Conservation (phyloP, 768 basidiomycete species). For the Termitomyces heimii region DNA sequence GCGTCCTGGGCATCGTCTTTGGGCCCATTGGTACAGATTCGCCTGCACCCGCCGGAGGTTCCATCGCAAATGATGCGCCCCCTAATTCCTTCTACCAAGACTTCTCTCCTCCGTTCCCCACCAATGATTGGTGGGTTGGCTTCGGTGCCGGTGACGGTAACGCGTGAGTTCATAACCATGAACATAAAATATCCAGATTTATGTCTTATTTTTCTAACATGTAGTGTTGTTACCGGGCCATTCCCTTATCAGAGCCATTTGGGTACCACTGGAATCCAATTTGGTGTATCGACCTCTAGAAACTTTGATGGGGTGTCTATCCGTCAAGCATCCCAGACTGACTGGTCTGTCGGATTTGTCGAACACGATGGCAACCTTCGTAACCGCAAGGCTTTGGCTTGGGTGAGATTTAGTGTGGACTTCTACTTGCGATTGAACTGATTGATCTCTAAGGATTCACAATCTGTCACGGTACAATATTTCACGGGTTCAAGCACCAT, state of each 20-base stretch:
- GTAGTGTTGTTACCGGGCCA: slow-evolving; percentile 23
- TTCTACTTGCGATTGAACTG: background rate
- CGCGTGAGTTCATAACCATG: slow-evolving; percentile 11
- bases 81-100: slow-evolving; percentile 28
- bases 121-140: slow-evolving; percentile 30
- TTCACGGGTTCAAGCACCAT: slow-evolving; percentile 24
- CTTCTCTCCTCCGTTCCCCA: slow-evolving; percentile 26
- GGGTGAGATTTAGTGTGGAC: slow-evolving; percentile 15
- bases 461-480: slow-evolving; percentile 29
- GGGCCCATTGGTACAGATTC: slow-evolving; percentile 20
- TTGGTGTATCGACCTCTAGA: slow-evolving; percentile 23
- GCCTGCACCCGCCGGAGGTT: slow-evolving; percentile 20
- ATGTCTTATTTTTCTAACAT: background rate
- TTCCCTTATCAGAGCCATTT: slow-evolving; percentile 26
- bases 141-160: slow-evolving; percentile 21
- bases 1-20: slow-evolving; percentile 13
- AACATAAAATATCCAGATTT: background rate
- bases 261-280: slow-evolving; percentile 20
- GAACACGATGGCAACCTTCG: slow-evolving; percentile 23
- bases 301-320: slow-evolving; percentile 27
- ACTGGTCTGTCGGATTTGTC: slow-evolving; percentile 26
- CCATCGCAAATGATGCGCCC: slow-evolving; percentile 19
- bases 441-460: slow-evolving; percentile 19
- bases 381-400: slow-evolving; percentile 26
- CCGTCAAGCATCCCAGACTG: slow-evolving; percentile 24